A percentile compares a stretch with the other conserved stretches of the same genome.
Conservation (phyloP, 192 early-diverging fungal species). For the Phlyctochytrium arcticum region DNA sequence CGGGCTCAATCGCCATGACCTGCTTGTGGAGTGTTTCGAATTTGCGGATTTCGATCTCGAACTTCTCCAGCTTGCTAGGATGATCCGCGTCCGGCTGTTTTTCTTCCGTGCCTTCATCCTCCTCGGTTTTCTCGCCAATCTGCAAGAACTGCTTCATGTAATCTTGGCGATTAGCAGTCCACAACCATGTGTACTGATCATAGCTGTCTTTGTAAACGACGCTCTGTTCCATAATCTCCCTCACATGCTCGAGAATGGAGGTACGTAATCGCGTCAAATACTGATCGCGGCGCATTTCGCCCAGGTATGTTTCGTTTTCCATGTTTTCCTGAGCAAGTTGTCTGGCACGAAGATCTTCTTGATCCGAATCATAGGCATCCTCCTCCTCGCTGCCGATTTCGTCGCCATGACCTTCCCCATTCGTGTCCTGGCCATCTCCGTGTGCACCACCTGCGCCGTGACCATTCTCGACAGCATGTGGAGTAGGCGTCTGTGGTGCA, state of each 20-base stretch:
- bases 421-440: neutral
- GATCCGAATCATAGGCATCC: constrained; percentile 17
- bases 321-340: constrained; percentile 28
- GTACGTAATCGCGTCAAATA: constrained; percentile 32
- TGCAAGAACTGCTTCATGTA: constrained; percentile 59
- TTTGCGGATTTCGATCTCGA: constrained; percentile 59
- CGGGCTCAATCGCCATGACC: constrained; percentile 60
- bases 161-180: constrained; percentile 66
- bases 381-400: constrained; percentile 10
- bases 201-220: constrained; percentile 49
- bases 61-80: constrained; percentile 56
- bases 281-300: constrained; percentile 52
- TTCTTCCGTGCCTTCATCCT: constrained; percentile 28
- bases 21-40: constrained; percentile 64
- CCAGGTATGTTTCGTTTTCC: constrained; percentile 53
- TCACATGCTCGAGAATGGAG: constrained; percentile 39
- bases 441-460: neutral
- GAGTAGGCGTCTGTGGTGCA: constrained; percentile 6
- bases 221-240: constrained; percentile 52
- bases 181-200: constrained; percentile 60
- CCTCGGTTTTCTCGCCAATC: constrained; percentile 32
- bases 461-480: constrained; percentile 14
- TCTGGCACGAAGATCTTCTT: constrained; percentile 21
- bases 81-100: constrained; percentile 27
- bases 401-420: neutral